Evolutionary conservation across 108 stramenopile genomes (phyloP).

Genomic region (Cyclotella cryptica): DNA sequence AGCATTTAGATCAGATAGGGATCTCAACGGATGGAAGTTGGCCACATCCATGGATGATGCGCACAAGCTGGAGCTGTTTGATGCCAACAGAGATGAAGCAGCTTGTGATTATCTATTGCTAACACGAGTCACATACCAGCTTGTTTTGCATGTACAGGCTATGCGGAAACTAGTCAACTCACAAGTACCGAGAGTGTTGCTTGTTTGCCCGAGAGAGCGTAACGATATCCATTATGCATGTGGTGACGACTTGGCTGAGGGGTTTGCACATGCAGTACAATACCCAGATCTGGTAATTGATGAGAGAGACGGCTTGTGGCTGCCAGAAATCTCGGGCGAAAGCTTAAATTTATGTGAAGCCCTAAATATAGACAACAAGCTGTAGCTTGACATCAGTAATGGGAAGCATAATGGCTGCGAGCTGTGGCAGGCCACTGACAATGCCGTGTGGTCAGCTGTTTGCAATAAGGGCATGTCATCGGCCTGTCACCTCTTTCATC

Average conservation of each 20-base stretch:
- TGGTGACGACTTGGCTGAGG: conserved; percentile 10
- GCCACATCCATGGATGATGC: conserved; percentile 1
- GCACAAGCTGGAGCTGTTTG: neutral
- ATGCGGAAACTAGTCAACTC: neutral
- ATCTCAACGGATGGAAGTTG: conserved; percentile 13
- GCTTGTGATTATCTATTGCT: neutral
- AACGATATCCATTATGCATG: conserved; percentile 1
- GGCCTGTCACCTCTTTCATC: neutral
- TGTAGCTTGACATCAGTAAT: neutral
- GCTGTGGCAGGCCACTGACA: conserved; percentile 19
- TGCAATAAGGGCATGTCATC: conserved; percentile 20
- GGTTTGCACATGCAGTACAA: conserved; percentile 1
- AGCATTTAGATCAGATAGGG: conserved; percentile 13
- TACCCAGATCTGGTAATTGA: conserved; percentile 11
- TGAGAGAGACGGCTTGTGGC: conserved; percentile 21
- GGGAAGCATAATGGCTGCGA: conserved; percentile 17
- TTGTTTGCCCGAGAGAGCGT: conserved; percentile 4
- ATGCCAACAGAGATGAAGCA: conserved; percentile 1
- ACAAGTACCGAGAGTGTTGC: neutral
- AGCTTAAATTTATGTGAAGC: conserved; percentile 15
- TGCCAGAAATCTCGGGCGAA: neutral
- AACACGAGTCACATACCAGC: conserved; percentile 2
- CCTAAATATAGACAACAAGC: conserved; percentile 7
- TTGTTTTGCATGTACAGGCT: conserved; percentile 4
- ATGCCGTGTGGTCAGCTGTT: conserved; percentile 7